These are phyloP conservation scores for Cydonia oblonga DNA, from an alignment of 331 rosid species.

Conservation along the genomic window DNA sequence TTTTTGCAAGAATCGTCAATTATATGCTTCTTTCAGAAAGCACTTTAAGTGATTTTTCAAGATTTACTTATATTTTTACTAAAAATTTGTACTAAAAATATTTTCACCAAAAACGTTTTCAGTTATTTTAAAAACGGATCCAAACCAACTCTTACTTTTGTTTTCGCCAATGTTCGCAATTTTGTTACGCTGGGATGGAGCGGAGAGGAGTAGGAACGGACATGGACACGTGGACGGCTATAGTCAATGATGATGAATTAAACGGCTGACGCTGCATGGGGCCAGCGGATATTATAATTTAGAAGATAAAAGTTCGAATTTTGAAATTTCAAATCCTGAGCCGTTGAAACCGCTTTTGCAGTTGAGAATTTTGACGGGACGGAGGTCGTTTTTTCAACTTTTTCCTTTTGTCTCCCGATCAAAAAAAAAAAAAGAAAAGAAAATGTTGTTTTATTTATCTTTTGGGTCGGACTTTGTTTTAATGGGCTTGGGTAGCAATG, in stretches of 20 bases:
- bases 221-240: background rate
- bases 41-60: no score
- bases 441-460: background rate
- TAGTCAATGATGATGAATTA: background rate
- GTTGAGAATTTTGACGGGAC: background rate
- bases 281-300: background rate
- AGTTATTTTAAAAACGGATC: no score
- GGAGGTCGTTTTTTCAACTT: background rate
- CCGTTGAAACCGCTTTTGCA: slow-evolving; percentile 13
- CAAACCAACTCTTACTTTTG: background rate
- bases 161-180: no score
- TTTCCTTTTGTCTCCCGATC: background rate
- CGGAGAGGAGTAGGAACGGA: background rate
- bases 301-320: slow-evolving; percentile 3
- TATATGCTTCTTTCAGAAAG: no score
- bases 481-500: background rate
- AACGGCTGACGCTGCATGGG: slow-evolving; percentile 21
- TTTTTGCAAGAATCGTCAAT: no score
- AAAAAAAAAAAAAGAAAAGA: background rate
- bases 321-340: slow-evolving; percentile 20
- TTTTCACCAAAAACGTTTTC: no score
- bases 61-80: no score
- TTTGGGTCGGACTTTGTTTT: background rate
- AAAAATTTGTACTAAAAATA: no score
- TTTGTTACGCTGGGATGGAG: no score